Evolutionary conservation across 176 grass and related monocot species (phyloP), one percentile per base, ranked within the genome.

Genomic region (Raddia guianensis): DNA sequence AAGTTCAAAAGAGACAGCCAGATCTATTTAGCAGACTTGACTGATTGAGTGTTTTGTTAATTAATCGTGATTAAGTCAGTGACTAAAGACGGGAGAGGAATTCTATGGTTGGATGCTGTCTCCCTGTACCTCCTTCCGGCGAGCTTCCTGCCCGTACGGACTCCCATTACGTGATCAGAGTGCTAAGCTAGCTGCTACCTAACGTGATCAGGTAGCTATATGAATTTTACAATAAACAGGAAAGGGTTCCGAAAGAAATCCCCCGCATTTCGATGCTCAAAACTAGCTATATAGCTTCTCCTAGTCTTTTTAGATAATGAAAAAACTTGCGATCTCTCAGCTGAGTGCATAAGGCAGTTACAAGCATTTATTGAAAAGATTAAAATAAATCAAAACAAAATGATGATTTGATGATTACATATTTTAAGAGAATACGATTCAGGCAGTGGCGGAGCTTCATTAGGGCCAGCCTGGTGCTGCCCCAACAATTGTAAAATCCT

Each of bases 111-210:
- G 8, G 57, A 84, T 69, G 64, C 34, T 85, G 56, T 78, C 64
- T 27, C 34, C 2, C 9, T 7, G 20, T 11, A 14, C 6, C 34
- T 63, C n/a, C 34, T 85, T 78, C 83, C 2, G 34, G 54, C 1
- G 44, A 85, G 65, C 55, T 78, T 85, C 83, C 66, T 51, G 34
- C 7, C 35, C n/a, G 57, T 20, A 83, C 50, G 62, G 62, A 75
- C 4, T 3, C 19, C 16, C 0, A 12, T 50, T 18, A 53, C 14
- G 49, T 6, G 34, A 8, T 5, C 42, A 62, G 19, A 32, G 56
- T 10, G 43, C 20, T 7, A 71, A 9, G 27, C 20, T 76, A 9
- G 27, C 20, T 76, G 74, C 44, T 18, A 61, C 14, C 12, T 32
- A 33, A 49, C 14, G 5, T 49, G 32, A 7, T 32, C 14, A 2